Evolutionary conservation across 352 stramenopile genomes (phyloP), one percentile per base, ranked within the genome.

Genomic region (Globisporangium orthogonon): DNA sequence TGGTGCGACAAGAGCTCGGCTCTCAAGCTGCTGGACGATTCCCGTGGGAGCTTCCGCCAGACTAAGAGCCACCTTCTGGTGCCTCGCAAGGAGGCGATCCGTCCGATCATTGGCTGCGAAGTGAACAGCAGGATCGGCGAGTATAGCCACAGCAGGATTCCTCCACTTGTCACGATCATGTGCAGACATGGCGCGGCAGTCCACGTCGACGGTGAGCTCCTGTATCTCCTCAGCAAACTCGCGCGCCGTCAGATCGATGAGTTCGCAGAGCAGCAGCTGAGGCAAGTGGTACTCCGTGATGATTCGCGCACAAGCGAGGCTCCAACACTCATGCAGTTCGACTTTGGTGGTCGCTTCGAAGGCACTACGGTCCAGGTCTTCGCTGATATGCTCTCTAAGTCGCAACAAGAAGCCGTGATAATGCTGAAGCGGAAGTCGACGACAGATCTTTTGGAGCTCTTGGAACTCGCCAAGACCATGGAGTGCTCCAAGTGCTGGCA

Each of bases 401-500:
- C 50, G 6, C 57, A 63, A 29, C 57, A 53, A 43, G 57, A 63
- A 10, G 57, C 57, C 7, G 50, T 37, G 28, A 30, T 41, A 6
- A 15, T 43, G 40, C n/a, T 63, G 35, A 40, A 41, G 31, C n/a
- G 23, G 13, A 41, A 52, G 41, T 6, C 28, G 17, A 7, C 41
- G 9, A 10, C 18, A 1, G 50, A 47, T 10, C 13, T 63, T 2
- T 33, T 4, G 1, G 51, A 53, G 31, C 43, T 63, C 28, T 37
- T 63, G 41, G 57, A 58, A 37, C 44, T 63, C 44, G 23, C 50
- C 18, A 57, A 57, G 57, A 28, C 43, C 18, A 4, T 52, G 3
- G 57, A 58, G 10, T 63, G 50, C 50, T 30, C 50, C 40, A 53
- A 57, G 23, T 58, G 57, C 50, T 63, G 57, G 57, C 57, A 63